Evolutionary conservation across 176 grass and related monocot genomes (phyloP), one percentile per base, ranked within the genome.

Genomic region (Lolium rigidum): DNA sequence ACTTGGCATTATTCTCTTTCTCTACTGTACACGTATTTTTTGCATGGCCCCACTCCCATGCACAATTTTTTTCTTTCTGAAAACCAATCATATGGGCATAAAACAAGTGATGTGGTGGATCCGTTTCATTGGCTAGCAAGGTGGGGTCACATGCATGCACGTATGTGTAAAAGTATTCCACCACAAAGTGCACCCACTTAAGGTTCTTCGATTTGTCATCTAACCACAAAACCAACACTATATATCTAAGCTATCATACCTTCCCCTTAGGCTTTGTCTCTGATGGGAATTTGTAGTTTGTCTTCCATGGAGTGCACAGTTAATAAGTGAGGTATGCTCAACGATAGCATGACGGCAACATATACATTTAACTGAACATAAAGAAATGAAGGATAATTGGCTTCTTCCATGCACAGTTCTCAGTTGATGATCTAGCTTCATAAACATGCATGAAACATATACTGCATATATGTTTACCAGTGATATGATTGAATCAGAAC

Each of bases 41-140:
- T 16, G 46, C 49, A 74, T 80, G 85, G 18, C 49, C 85, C 81
- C 76, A 70, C 85, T 77, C 54, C 85, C 77, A 88, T 91, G 90
- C 77, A 91, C 82, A 88, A 39, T 83, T 72, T 62, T 51, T 16
- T 62, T 54, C 46, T 28, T 48, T 76, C 48, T n/a, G 25, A 24
- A 87, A 67, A 78, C 69, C 82, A 91, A 91, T 91, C 82, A 91
- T 91, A 71, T 37, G 77, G 43, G 89, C 81, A 91, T 88, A 91
- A 76, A 84, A 84, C 57, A 69, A 22, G 58, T 68, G 67, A 20
- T 74, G 37, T 22, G 18, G 66, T 84, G 85, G 81, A 68, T 66
- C 68, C 2, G 2, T 80, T 74, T 58, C 48, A 80, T 69, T 91
- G 85, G 76, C 58, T 61, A 44, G 50, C 80, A 28, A 80, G 3